A percentile compares a stretch with the other conserved stretches of the same genome.
Evolutionary conservation across 2,329 filamentous ascomycete genomes (phyloP).

Genomic region (Aspergillus awamori): DNA sequence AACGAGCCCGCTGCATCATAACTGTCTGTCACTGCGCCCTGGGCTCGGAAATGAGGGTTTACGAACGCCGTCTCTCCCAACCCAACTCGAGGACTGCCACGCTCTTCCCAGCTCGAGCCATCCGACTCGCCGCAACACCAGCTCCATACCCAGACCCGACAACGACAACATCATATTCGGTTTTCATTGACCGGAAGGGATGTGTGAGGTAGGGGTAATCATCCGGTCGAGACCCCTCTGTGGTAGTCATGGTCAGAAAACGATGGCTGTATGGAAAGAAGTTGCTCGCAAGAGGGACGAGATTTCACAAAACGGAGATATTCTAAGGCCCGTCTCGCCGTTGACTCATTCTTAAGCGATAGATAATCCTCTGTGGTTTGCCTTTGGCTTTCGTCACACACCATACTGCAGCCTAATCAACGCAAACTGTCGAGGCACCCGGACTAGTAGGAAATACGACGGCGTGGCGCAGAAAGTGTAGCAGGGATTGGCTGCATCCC

Average conservation of each 20-base stretch:
- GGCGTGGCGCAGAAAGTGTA: neutral
- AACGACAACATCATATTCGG: slow-evolving; percentile 64
- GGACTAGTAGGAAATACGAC: neutral
- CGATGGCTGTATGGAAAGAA: neutral
- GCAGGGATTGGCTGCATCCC: neutral
- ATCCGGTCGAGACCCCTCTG: neutral
- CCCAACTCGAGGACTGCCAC: slow-evolving; percentile 69
- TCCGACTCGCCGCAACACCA: slow-evolving; percentile 65
- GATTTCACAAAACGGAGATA: no score
- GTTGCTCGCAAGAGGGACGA: neutral
- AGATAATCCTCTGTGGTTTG: no score
- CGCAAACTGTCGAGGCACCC: neutral
- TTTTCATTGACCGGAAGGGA: neutral
- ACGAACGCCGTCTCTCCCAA: slow-evolving; percentile 61
- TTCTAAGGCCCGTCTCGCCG: no score
- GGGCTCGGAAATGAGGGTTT: neutral
- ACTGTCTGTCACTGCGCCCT: neutral
- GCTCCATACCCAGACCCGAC: slow-evolving; percentile 72
- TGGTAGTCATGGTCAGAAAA: neutral
- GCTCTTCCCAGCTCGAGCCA: slow-evolving; percentile 61
- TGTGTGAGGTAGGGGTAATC: neutral
- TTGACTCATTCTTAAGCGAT: no score
- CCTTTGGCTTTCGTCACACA: no score
- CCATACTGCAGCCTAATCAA: no score
- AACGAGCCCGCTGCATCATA: slow-evolving; percentile 17